Base-by-base conservation (phyloP, 805 yeast genomes). In the Maudiozyma saulgeensis region DNA sequence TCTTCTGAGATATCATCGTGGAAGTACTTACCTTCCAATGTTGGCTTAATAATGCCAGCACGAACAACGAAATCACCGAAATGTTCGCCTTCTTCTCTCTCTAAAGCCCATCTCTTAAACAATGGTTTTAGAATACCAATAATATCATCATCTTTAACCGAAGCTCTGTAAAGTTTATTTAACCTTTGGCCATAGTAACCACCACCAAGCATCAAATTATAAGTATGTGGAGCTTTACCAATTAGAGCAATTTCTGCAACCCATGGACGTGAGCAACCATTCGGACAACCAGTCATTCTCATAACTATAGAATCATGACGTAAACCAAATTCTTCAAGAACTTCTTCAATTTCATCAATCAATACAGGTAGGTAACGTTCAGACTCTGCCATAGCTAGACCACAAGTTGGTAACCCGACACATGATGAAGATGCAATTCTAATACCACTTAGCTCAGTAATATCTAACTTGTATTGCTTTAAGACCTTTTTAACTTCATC, bases 201-300 rank as follows among this genome's bases (percentile, higher is more conserved):
- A 64, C 98, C 98, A 59, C 98, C 98, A 57, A 91, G 76, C 87
- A 90, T 76, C 69, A 91, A 76, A 69, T 91, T 91, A 71, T 91
- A 91, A 16, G 95, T 89, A 47, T 95, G 96, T 55, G 77, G 81
- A 0, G 98, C 96, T 68, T 91, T 91, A 67, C 98, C 98, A 50
- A 91, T 95, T 51, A 89, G 76, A 0, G 97, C 98, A 51, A 91
- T 81, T 68, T 91, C 98, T 4, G 97, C 98, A 46, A 91, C 72
- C 97, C 97, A 91, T 28, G 98, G 98, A 68, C 98, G 82, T 23
- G 98, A 93, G 75, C 98, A 91, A 57, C 98, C 98, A 68, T 91
- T 91, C 49, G 97, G 97, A 77, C 98, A 91, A 50, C 98, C 98
- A 31, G 97, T 91, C 97, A 91, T 90, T 74, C 98, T 81, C 95